Evolutionary conservation across 108 stramenopile genomes (phyloP).

Genomic region (Cyclotella sp.): DNA sequence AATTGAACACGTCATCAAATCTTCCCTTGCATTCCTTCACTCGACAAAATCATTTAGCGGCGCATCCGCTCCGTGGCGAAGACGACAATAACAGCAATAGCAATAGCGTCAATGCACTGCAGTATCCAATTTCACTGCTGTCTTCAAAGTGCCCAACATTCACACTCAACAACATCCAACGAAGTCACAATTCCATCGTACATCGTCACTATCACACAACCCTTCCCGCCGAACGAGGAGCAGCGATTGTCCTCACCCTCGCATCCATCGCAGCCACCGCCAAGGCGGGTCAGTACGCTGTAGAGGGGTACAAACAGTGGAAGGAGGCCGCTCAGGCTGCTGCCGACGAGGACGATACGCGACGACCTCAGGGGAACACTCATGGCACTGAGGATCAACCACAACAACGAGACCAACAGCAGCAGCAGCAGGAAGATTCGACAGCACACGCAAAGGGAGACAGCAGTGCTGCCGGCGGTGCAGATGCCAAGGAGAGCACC

Average conservation of each 20-base stretch:
- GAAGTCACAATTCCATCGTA: too few species aligned
- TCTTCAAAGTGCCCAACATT: too few species aligned
- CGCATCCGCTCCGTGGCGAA: too few species aligned
- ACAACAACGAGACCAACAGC: slow-evolving; percentile 12
- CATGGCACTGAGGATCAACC: background rate
- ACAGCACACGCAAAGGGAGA: background rate
- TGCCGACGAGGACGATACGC: slow-evolving; percentile 44
- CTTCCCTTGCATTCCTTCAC: too few species aligned
- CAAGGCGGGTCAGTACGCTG: slow-evolving; percentile 77
- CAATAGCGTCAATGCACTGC: too few species aligned
- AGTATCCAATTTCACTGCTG: too few species aligned
- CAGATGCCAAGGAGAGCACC: slow-evolving; percentile 5
- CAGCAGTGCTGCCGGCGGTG: background rate
- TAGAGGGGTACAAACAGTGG: slow-evolving; percentile 75
- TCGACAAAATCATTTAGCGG: too few species aligned
- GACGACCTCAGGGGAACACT: slow-evolving; percentile 11
- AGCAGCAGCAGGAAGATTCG: slow-evolving; percentile 11
- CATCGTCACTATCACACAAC: slow-evolving; percentile 55
- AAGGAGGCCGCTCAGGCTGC: slow-evolving; percentile 51
- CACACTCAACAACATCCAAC: too few species aligned
- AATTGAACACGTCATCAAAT: too few species aligned
- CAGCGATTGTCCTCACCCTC: slow-evolving; percentile 68
- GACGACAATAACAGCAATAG: too few species aligned
- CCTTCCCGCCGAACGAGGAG: slow-evolving; percentile 45
- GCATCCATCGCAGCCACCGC: slow-evolving; percentile 76